Evolutionary conservation across 2,329 filamentous ascomycete genomes (phyloP).

Genomic region (Arthrobotrys entomopaga): DNA sequence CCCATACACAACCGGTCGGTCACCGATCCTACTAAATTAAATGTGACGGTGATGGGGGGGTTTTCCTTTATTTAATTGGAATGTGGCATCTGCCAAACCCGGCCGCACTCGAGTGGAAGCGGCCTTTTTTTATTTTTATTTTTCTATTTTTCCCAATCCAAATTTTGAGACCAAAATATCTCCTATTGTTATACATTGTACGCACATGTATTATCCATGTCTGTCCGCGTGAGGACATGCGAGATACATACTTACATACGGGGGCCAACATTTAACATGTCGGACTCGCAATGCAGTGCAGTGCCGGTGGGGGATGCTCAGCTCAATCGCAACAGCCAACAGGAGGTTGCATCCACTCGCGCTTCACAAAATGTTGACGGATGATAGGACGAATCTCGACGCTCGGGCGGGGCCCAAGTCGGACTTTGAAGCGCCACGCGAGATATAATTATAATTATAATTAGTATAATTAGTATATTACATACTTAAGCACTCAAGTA

Average conservation of each 20-base stretch:
- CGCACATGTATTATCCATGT: no score
- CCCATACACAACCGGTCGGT: not conserved
- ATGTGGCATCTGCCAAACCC: conserved; percentile 38
- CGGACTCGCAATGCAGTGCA: conserved; percentile 9
- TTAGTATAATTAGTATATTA: no score
- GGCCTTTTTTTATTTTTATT: conserved; percentile 6
- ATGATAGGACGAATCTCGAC: no score
- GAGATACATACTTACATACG: no score
- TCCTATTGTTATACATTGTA: no score
- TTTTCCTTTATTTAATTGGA: conserved; percentile 36
- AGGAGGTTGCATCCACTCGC: conserved; percentile 8
- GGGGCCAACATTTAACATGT: no score
- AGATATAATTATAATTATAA: conserved; percentile 56
- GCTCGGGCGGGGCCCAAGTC: not conserved
- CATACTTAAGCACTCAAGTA: no score
- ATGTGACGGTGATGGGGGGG: not conserved
- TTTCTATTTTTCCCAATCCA: no score
- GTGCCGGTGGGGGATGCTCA: conserved; percentile 24
- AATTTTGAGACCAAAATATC: no score
- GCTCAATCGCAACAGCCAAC: conserved; percentile 20
- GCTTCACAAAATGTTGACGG: conserved; percentile 3
- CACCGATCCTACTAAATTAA: not conserved
- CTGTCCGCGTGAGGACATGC: no score
- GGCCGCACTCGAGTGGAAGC: conserved; percentile 27
- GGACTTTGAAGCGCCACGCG: conserved; percentile 50